Evolutionary conservation across 768 basidiomycete genomes (phyloP), one percentile per base, ranked within the genome.

Genomic region (Chalciporus pseudorubinellus): DNA sequence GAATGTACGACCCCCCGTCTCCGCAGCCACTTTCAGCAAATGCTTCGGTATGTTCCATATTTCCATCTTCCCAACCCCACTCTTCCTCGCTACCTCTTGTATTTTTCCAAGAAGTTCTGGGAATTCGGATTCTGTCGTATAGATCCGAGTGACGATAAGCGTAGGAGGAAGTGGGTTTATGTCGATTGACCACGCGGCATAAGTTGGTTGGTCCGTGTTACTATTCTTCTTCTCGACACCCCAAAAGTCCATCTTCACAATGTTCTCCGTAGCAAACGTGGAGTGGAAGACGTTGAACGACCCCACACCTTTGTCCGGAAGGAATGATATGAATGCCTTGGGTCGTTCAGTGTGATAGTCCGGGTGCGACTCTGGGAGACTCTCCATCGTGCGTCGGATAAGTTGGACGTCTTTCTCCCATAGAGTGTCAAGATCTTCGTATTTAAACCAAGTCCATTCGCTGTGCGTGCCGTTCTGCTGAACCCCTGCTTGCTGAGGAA

Each of bases 181-280:
- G 20, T 81, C 76, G 22, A 78, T 59, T 20, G 71, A 71, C 78
- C 78, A 82, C 16, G 73, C 72, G 29, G 77, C 77, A 52, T 67
- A 77, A 28, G 50, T 50, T 9, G 55, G 48, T 22, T 46, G 52
- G 20, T 55, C 52, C 10, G 3, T 13, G 18, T 44, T 39, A 7
- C 51, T 34, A 10, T 20, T 20, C 20, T 47, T 45, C 50, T 56
- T 58, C 41, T 58, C 51, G 12, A 65, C 54, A 18, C 60, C 63
- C 60, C 56, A 65, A 13, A 53, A 24, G 28, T 55, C 58, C 51
- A 53, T 55, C 11, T 57, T 50, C 39, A 61, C 53, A 6, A 47
- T 40, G 10, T 22, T 12, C 14, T 52, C 46, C 4, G 44, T 50
- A 13, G 48, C 65, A 3, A 56, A 49, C n/a, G 67, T 68, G 14